Evolutionary conservation across 1,284 basidiomycete species (phyloP), one percentile per base, ranked within the genome.

Genomic region (Microbotryum saponariae): DNA sequence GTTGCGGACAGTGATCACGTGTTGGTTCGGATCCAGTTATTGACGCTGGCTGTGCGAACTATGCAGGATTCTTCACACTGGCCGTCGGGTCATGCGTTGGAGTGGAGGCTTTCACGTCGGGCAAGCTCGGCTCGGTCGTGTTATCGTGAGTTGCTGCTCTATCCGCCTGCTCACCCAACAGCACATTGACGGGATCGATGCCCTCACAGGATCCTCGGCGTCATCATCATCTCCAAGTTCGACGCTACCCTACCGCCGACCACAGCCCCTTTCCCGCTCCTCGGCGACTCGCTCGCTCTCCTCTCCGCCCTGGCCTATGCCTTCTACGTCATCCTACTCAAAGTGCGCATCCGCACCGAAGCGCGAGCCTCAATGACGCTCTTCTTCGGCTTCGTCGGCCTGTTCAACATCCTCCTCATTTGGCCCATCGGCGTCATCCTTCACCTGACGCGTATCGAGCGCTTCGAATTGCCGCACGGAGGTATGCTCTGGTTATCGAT

Each of bases 41-140:
- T 42, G 37, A 37, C 14, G 12, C 14, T 37, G 37, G 18, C 29
- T n/a, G 10, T 14, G 52, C n/a, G 59, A 47, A 27, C 5, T 29
- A 45, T 48, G 47, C 73, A 91, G 92, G 94, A 5, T 93, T 99
- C 77, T 97, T 97, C 75, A 98, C 94, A 0, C 79, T 98, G 48
- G 85, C 80, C 0, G 78, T 97, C 49, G 94, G 94, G 4, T 81
- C 87, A n/a, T 67, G 91, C 47, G 87, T 90, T 67, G 82, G 82
- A 14, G 89, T 97, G 10, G 96, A 98, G 74, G 79, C 77, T 8
- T 77, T 97, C 60, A 87, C 88, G 0, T 57, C 83, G 2, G 78
- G 83, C 10, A 96, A 96, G 75, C 76, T 92, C 47, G 77, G 79
- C n/a, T 88, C 92, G 20, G 92, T 97, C 1, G 71, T 85, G 10